These are phyloP conservation scores for Tulasnella sp. DNA, from an alignment of 768 basidiomycete species.

Conservation along the genomic window DNA sequence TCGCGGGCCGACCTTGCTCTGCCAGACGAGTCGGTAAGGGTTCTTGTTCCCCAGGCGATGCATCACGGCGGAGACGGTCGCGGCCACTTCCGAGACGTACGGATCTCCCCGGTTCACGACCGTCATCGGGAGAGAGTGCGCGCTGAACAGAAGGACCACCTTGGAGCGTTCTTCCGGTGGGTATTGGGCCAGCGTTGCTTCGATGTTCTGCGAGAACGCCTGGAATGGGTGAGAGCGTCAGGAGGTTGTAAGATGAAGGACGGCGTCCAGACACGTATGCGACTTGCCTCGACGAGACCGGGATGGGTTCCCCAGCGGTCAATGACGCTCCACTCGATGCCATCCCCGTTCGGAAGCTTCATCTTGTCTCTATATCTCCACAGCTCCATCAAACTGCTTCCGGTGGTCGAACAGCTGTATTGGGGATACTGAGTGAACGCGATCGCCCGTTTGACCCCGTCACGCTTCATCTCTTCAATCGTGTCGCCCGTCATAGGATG, in stretches of 20 bases:
- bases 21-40: slow-evolving; percentile 94
- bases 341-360: slow-evolving; percentile 21
- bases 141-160: slow-evolving; percentile 84
- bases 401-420: slow-evolving; percentile 96
- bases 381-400: slow-evolving; percentile 92
- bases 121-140: slow-evolving; percentile 95
- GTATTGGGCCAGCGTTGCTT: slow-evolving; percentile 70
- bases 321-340: slow-evolving; percentile 91
- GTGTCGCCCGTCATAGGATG: slow-evolving; percentile 78
- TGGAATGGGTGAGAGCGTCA: slow-evolving; percentile 24
- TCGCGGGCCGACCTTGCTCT: slow-evolving; percentile 91
- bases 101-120: slow-evolving; percentile 99
- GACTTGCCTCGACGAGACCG: slow-evolving; percentile 77
- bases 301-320: slow-evolving; percentile 96
- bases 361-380: slow-evolving; percentile 35
- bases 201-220: slow-evolving; percentile 86
- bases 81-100: slow-evolving; percentile 89
- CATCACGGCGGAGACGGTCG: slow-evolving; percentile 92
- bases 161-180: slow-evolving; percentile 49
- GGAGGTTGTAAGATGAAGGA: background rate
- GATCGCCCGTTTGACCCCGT: slow-evolving; percentile 84
- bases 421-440: slow-evolving; percentile 99
- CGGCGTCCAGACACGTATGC: slow-evolving; percentile 18
- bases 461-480: slow-evolving; percentile 69
- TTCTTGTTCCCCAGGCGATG: slow-evolving; percentile 63